A percentile compares a stretch with the other conserved stretches of the same genome.
Evolutionary conservation across 2,329 filamentous ascomycete genomes (phyloP).

Genomic region (Fusarium sp.): DNA sequence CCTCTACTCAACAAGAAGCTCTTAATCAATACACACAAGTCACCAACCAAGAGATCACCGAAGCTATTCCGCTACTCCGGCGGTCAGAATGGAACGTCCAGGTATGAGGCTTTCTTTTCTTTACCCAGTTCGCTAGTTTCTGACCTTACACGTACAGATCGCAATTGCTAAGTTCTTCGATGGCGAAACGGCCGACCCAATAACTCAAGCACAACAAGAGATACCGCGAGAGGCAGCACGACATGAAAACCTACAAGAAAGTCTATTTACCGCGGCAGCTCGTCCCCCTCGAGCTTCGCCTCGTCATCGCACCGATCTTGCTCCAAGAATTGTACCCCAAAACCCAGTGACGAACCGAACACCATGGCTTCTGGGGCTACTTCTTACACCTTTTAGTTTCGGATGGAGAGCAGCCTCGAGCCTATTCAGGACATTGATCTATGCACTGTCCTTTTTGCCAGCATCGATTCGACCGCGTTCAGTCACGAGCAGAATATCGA

Average conservation of each 20-base stretch:
- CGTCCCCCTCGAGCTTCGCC: conserved; percentile 44
- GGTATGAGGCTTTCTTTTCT: conserved; percentile 59
- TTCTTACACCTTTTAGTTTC: conserved; percentile 85
- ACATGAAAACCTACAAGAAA: conserved; percentile 80
- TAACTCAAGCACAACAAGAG: conserved; percentile 79
- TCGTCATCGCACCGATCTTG: conserved; percentile 68
- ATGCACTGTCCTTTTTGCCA: conserved; percentile 85
- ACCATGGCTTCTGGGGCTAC: conserved; percentile 79
- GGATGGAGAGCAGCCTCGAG: conserved; percentile 79
- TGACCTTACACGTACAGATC: conserved; percentile 69
- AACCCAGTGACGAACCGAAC: conserved; percentile 76
- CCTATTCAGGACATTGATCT: conserved; percentile 79
- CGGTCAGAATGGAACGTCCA: conserved; percentile 97
- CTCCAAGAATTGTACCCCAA: conserved; percentile 86
- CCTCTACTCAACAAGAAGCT: conserved; percentile 81
- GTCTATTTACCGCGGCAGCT: conserved; percentile 57
- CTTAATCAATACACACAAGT: conserved; percentile 91
- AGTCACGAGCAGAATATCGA: conserved; percentile 66
- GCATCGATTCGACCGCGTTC: conserved; percentile 69
- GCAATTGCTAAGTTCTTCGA: conserved; percentile 98
- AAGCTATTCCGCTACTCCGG: conserved; percentile 82
- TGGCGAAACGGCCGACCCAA: conserved; percentile 85
- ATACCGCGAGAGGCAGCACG: conserved; percentile 73
- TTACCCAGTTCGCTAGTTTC: background rate
- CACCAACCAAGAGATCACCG: conserved; percentile 82